phyloP scores from a whole-genome alignment of 352 stramenopile species.

The Vaucheria bursata region DNA sequence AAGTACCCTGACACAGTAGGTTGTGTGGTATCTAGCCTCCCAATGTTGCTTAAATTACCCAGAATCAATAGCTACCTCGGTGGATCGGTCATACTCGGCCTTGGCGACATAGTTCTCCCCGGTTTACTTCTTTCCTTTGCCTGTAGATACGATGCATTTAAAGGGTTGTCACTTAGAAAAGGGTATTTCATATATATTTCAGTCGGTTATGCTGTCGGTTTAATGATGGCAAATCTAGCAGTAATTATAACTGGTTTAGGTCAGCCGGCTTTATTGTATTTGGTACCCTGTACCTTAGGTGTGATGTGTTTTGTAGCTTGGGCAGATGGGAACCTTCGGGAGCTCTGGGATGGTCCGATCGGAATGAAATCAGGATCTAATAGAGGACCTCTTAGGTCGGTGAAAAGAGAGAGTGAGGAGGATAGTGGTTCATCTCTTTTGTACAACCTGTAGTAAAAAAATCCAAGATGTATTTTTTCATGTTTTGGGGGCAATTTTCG shows the following conservation, averaged over 20 bases:
- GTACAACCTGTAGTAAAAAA: no score
- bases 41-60: constrained; percentile 84
- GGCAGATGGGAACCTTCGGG: constrained; percentile 67
- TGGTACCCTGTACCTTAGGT: constrained; percentile 82
- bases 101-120: constrained; percentile 83
- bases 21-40: constrained; percentile 55
- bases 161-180: constrained; percentile 53
- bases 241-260: constrained; percentile 80
- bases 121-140: constrained; percentile 88
- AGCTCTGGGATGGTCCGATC: constrained; percentile 73
- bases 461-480: no score
- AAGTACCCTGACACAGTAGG: constrained; percentile 22
- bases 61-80: constrained; percentile 80
- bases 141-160: constrained; percentile 79
- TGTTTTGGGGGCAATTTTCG: no score
- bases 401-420: no score
- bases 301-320: constrained; percentile 63
- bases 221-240: constrained; percentile 81
- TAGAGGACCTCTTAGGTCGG: no score
- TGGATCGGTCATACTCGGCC: constrained; percentile 79
- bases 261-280: constrained; percentile 88
- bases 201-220: constrained; percentile 80
- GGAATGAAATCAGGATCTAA: constrained; percentile 17
- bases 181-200: constrained; percentile 74
- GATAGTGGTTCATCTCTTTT: no score